Evolutionary conservation across 2,329 filamentous ascomycete species (phyloP).

Genomic region (Phyllosticta paracitricarpa): DNA sequence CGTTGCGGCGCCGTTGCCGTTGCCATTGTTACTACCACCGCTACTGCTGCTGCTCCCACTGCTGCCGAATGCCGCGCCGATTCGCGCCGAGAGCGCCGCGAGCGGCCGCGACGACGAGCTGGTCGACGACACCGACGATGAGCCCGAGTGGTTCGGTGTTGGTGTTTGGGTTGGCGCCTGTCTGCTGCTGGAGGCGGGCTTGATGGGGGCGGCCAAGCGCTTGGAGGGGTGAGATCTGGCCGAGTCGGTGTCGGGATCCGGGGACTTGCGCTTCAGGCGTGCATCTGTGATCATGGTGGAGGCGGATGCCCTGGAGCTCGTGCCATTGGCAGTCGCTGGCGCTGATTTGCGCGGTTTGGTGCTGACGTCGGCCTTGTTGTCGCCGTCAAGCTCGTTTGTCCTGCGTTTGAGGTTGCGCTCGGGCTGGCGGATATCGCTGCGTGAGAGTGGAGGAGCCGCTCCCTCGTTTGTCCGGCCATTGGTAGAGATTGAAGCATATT

Average conservation of each 20-base stretch:
- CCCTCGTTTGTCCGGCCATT: not conserved
- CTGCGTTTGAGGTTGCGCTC: slow-evolving; percentile 31
- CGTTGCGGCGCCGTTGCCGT: not conserved
- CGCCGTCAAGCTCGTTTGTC: slow-evolving; percentile 28
- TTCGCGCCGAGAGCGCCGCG: slow-evolving; percentile 17
- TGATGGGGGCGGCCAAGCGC: slow-evolving; percentile 13
- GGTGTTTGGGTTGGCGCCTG: slow-evolving; percentile 5
- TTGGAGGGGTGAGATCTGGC: slow-evolving; percentile 1
- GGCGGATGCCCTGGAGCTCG: slow-evolving; percentile 20
- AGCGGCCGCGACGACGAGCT: not conserved
- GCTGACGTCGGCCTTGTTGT: slow-evolving; percentile 25
- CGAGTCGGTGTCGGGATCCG: slow-evolving; percentile 22
- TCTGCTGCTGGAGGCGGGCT: slow-evolving; percentile 1
- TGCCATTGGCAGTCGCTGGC: slow-evolving; percentile 20
- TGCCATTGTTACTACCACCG: slow-evolving; percentile 11
- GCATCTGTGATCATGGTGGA: slow-evolving; percentile 8
- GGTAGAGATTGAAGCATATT: slow-evolving; percentile 24
- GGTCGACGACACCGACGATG: not conserved
- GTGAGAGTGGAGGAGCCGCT: slow-evolving; percentile 11
- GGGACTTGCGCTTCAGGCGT: slow-evolving; percentile 37
- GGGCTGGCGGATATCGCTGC: slow-evolving; percentile 22
- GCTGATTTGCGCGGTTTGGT: slow-evolving; percentile 25
- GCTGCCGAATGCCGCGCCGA: slow-evolving; percentile 22
- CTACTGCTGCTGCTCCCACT: slow-evolving; percentile 1
- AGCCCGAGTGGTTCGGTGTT: slow-evolving; percentile 3